These are phyloP conservation scores for Tetrahymena borealis DNA, from an alignment of 73 alveolate genomes.

Conservation along the genomic window DNA sequence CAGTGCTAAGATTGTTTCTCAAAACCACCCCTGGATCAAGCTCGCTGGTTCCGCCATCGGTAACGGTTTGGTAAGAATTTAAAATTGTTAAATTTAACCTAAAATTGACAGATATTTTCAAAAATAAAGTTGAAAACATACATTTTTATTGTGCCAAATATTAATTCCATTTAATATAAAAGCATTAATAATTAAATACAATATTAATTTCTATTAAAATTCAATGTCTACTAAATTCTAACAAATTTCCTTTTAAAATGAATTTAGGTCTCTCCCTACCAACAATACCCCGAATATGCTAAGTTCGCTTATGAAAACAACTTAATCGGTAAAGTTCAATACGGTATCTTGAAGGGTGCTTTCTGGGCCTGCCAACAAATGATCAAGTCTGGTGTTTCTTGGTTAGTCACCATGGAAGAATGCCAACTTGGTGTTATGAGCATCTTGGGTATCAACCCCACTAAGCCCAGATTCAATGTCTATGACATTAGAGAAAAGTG, in stretches of 20 bases:
- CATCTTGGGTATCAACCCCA: slow-evolving; percentile 45
- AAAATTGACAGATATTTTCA: no score
- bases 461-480: slow-evolving; percentile 49
- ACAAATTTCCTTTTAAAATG: no score
- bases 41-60: slow-evolving; percentile 59
- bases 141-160: no score
- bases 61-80: slow-evolving; percentile 47
- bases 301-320: slow-evolving; percentile 50
- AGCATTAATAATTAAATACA: no score
- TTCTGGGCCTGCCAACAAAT: slow-evolving; percentile 33
- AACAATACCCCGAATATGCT: slow-evolving; percentile 48
- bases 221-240: no score
- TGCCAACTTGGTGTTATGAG: slow-evolving; percentile 38
- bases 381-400: slow-evolving; percentile 19
- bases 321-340: slow-evolving; percentile 17
- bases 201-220: no score
- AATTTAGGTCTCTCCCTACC: slow-evolving; percentile 42
- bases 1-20: not conserved
- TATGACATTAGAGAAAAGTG: slow-evolving; percentile 53
- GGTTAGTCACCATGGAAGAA: slow-evolving; percentile 35
- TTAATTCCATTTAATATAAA: no score
- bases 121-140: no score
- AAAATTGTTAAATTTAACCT: no score
- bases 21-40: slow-evolving; percentile 23
- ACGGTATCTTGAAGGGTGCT: slow-evolving; percentile 25